These are phyloP conservation scores for Trichosanthes truncata DNA, from an alignment of 306 rosid genomes.

Conservation along the genomic window DNA sequence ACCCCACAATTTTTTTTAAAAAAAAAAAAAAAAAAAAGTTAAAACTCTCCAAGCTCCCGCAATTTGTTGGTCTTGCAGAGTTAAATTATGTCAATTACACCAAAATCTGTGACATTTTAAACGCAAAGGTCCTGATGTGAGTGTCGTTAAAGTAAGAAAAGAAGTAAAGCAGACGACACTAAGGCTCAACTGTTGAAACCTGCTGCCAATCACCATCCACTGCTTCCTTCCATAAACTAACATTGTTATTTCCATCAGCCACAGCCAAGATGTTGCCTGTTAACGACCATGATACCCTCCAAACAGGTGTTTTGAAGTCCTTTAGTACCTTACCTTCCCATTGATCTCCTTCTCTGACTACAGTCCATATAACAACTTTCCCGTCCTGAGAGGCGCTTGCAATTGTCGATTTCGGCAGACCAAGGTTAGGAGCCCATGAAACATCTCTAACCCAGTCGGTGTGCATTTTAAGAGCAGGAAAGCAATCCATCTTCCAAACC, in stretches of 20 bases:
- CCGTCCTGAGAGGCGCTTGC: conserved; percentile 82
- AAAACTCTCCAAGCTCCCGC: neutral
- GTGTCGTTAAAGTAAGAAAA: neutral
- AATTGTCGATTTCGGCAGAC: conserved; percentile 73
- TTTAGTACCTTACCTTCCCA: conserved; percentile 72
- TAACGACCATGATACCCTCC: conserved; percentile 88
- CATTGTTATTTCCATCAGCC: conserved; percentile 74
- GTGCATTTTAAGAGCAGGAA: conserved; percentile 80
- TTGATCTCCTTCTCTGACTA: conserved; percentile 65
- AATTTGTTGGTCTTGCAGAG: neutral
- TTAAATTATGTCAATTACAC: neutral
- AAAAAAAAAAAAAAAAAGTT: neutral
- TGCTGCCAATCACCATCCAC: conserved; percentile 86
- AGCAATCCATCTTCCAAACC: conserved; percentile 78
- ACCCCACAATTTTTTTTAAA: too few relatives aligned
- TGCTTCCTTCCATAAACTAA: conserved; percentile 80
- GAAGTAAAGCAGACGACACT: conserved; percentile 18
- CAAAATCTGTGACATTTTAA: neutral
- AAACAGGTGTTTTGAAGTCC: conserved; percentile 66
- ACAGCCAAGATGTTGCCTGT: conserved; percentile 80
- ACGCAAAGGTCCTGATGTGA: neutral
- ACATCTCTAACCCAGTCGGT: conserved; percentile 81
- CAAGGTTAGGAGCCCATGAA: conserved; percentile 89
- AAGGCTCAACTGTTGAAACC: conserved; percentile 66
- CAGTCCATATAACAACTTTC: conserved; percentile 68